A percentile compares a stretch with the other conserved stretches of the same genome.
Evolutionary conservation across 1,139 yeast genomes (phyloP).

Genomic region (Blastobotrys elegans): DNA sequence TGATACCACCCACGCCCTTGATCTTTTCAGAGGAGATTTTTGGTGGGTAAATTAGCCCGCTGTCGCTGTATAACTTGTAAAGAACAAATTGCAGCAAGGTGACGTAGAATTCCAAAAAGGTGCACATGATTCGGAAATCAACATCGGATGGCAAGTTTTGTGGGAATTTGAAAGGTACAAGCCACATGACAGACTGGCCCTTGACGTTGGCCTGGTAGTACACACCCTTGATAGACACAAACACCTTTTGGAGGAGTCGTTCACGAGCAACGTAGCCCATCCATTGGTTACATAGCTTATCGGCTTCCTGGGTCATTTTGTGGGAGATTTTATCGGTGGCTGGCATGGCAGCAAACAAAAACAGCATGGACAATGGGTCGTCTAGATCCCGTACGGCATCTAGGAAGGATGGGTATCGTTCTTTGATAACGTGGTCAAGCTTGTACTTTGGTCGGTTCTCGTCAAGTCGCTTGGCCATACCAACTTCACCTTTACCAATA

Average conservation of each 20-base stretch:
- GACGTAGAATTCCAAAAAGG: constrained; percentile 92
- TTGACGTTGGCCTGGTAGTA: constrained; percentile 85
- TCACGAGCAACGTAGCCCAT: constrained; percentile 88
- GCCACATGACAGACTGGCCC: constrained; percentile 95
- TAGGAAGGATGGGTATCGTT: constrained; percentile 88
- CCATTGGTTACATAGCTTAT: constrained; percentile 87
- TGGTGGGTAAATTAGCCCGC: constrained; percentile 89
- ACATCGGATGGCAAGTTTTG: constrained; percentile 91
- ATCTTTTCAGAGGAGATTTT: constrained; percentile 63
- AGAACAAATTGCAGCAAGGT: constrained; percentile 84
- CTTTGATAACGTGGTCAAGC: constrained; percentile 86
- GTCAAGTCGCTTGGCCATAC: constrained; percentile 83
- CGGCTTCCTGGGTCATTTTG: constrained; percentile 80
- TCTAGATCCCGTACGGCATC: constrained; percentile 93
- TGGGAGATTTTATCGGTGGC: constrained; percentile 82
- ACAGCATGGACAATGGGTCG: constrained; percentile 93
- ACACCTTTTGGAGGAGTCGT: constrained; percentile 75
- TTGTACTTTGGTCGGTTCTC: constrained; percentile 77
- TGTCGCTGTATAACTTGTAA: constrained; percentile 78
- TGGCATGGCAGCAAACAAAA: constrained; percentile 90
- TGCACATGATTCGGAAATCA: constrained; percentile 94
- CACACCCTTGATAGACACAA: constrained; percentile 95
- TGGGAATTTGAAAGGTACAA: constrained; percentile 95
- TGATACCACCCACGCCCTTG: constrained; percentile 86
- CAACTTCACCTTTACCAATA: constrained; percentile 85